These are phyloP conservation scores for Carex arenaria DNA, from an alignment of 202 grass and related monocot genomes.

Conservation along the genomic window DNA sequence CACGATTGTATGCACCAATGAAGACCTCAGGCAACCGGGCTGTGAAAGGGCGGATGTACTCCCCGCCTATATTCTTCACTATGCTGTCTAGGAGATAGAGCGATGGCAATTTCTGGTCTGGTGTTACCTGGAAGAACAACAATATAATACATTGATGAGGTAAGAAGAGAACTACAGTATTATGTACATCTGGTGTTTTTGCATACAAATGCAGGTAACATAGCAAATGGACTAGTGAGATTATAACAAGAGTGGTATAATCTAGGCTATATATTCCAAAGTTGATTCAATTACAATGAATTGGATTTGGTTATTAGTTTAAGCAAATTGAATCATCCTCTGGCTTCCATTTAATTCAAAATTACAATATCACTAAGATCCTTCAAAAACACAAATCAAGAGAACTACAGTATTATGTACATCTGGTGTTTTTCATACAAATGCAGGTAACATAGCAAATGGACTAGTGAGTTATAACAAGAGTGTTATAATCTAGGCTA, in stretches of 20 bases:
- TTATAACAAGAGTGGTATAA: neutral
- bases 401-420: neutral
- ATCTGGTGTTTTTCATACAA: neutral
- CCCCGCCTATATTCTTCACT: slow-evolving; percentile 92
- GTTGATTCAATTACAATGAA: neutral
- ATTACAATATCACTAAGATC: neutral
- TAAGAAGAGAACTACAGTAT: slow-evolving; percentile 21
- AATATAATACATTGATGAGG: slow-evolving; percentile 14
- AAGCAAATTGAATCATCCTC: neutral
- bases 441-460: neutral
- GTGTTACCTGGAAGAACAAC: slow-evolving; percentile 57
- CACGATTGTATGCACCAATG: slow-evolving; percentile 68
- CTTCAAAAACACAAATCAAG: neutral
- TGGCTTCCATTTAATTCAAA: no score
- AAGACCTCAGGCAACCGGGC: slow-evolving; percentile 69
- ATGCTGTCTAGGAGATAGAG: slow-evolving; percentile 98
- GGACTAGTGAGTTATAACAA: neutral
- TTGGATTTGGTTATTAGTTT: neutral
- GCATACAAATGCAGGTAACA: neutral
- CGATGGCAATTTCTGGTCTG: slow-evolving; percentile 90
- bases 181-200: neutral
- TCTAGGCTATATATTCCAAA: neutral
- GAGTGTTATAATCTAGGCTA: neutral
- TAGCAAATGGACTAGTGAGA: neutral
- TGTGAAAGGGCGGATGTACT: slow-evolving; percentile 74